These are phyloP conservation scores for Polyporus arcularius DNA, from an alignment of 768 basidiomycete genomes.

Conservation along the genomic window DNA sequence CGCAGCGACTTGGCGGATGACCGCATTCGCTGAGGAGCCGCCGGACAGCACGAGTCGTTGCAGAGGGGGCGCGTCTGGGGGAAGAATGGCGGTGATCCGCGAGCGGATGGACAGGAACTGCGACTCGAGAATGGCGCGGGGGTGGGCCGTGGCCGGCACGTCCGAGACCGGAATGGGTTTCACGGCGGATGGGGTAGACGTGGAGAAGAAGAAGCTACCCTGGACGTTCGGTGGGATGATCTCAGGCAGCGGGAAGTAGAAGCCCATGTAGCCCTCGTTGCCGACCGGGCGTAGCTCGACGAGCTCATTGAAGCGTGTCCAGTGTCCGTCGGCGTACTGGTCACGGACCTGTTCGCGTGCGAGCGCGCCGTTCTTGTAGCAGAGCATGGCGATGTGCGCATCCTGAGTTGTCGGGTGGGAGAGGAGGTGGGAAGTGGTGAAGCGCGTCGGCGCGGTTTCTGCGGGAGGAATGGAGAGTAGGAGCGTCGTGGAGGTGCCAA, in stretches of 20 bases:
- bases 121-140: conserved; percentile 80
- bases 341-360: conserved; percentile 79
- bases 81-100: conserved; percentile 68
- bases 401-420: conserved; percentile 63
- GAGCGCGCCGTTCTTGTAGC: conserved; percentile 87
- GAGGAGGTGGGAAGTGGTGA: conserved; percentile 75
- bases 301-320: conserved; percentile 69
- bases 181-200: conserved; percentile 24
- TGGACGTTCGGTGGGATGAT: conserved; percentile 81
- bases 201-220: conserved; percentile 69
- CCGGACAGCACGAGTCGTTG: conserved; percentile 76
- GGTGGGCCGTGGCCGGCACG: conserved; percentile 52
- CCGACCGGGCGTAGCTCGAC: conserved; percentile 57
- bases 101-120: conserved; percentile 82
- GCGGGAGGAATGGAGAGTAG: conserved; percentile 75
- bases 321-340: conserved; percentile 57
- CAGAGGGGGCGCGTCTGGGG: conserved; percentile 52
- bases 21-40: conserved; percentile 72
- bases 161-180: conserved; percentile 23
- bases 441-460: conserved; percentile 62
- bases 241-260: conserved; percentile 85
- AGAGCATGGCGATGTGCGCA: conserved; percentile 86
- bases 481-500: conserved; percentile 88
- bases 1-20: conserved; percentile 73
- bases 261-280: conserved; percentile 61